Evolutionary conservation across 495 filamentous ascomycete species (phyloP).

Genomic region (Neurospora sp.): DNA sequence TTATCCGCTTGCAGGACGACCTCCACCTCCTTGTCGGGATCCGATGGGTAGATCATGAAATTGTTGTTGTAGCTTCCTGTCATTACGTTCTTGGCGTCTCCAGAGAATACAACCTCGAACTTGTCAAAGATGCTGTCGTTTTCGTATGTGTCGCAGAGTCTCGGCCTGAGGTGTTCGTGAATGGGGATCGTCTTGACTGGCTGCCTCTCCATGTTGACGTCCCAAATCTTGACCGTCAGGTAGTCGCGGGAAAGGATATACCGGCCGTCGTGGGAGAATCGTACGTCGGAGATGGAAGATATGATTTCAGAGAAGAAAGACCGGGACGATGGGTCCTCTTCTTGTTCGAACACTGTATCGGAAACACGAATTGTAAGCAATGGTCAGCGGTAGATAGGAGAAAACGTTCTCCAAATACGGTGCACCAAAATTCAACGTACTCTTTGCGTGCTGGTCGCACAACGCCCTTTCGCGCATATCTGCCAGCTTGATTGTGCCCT

Average conservation of each 20-base stretch:
- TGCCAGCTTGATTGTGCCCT: constrained; percentile 96
- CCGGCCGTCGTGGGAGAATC: constrained; percentile 89
- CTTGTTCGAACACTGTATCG: constrained; percentile 84
- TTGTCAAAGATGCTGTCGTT: constrained; percentile 99
- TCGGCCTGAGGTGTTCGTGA: constrained; percentile 89
- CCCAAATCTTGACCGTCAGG: constrained; percentile 98
- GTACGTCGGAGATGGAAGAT: constrained; percentile 96
- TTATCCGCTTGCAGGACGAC: constrained; percentile 97
- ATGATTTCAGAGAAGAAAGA: constrained; percentile 99
- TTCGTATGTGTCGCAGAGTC: constrained; percentile 96
- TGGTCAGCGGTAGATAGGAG: neutral
- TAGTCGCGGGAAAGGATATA: constrained; percentile 98
- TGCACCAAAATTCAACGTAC: constrained; percentile 42
- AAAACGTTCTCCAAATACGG: neutral
- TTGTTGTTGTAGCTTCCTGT: constrained; percentile 99
- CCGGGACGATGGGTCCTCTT: constrained; percentile 95
- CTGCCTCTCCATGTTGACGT: constrained; percentile 96
- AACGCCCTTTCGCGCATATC: constrained; percentile 96
- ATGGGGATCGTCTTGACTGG: constrained; percentile 98
- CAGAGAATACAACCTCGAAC: constrained; percentile 98
- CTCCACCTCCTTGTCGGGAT: constrained; percentile 90
- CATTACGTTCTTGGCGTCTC: constrained; percentile 98
- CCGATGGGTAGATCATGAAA: constrained; percentile 99
- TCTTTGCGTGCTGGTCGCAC: constrained; percentile 90
- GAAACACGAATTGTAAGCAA: constrained; percentile 6